Evolutionary conservation across 2,329 filamentous ascomycete genomes (phyloP).

Genomic region (Cladophialophora carrionii): DNA sequence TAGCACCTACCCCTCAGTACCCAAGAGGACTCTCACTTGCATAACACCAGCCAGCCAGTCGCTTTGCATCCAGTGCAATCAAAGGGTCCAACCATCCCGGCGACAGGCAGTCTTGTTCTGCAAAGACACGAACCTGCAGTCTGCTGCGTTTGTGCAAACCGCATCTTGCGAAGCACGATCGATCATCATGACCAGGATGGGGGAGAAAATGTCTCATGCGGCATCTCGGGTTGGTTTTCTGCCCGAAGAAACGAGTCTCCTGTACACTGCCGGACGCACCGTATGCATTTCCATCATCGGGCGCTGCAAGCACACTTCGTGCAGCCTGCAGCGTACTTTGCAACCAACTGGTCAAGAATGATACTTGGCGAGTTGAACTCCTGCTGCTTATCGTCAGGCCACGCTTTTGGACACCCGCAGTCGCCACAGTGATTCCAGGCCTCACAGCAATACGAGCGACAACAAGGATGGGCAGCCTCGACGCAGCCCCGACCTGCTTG

Average conservation of each 20-base stretch:
- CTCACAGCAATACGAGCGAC: slow-evolving; percentile 9
- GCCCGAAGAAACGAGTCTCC: background rate
- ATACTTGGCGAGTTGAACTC: slow-evolving; percentile 12
- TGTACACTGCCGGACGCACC: background rate
- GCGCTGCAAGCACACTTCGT: slow-evolving; percentile 6
- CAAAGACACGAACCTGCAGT: background rate
- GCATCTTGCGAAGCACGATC: background rate
- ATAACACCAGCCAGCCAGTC: slow-evolving; percentile 1
- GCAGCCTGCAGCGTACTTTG: slow-evolving; percentile 18
- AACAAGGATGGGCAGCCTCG: slow-evolving; percentile 1
- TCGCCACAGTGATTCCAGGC: slow-evolving; percentile 19
- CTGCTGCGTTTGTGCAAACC: background rate
- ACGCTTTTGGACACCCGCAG: slow-evolving; percentile 12
- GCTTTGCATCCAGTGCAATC: background rate
- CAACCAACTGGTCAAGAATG: background rate
- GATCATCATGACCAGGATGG: background rate
- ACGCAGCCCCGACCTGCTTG: background rate
- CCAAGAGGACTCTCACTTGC: background rate
- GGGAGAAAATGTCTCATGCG: slow-evolving; percentile 14
- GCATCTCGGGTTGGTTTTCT: slow-evolving; percentile 7
- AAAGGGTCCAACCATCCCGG: background rate
- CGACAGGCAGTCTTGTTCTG: background rate
- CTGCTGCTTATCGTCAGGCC: slow-evolving; percentile 18
- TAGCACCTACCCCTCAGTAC: slow-evolving; percentile 4
- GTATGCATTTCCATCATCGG: background rate